These are phyloP conservation scores for Pseudogymnoascus sp. DNA, from an alignment of 2,329 filamentous ascomycete species.

Conservation along the genomic window DNA sequence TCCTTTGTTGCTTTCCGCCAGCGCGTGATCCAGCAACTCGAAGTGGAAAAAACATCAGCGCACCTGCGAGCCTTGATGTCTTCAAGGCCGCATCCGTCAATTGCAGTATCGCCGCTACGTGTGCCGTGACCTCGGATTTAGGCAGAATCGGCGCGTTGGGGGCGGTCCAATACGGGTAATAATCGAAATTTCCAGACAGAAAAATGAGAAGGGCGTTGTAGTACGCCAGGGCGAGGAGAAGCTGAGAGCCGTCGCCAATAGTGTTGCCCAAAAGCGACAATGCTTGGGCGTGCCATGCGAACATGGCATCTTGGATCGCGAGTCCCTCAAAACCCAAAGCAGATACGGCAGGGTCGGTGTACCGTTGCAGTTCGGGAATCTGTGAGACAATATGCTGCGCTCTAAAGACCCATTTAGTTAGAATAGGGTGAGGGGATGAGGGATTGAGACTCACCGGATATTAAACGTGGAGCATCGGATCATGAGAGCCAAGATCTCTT, in stretches of 20 bases:
- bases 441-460: constrained; percentile 11
- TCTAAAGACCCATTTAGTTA: background rate
- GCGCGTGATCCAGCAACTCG: constrained; percentile 21
- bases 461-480: constrained; percentile 15
- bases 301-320: constrained; percentile 10
- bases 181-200: constrained; percentile 22
- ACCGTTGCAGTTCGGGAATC: background rate
- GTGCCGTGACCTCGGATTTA: constrained; percentile 9
- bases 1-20: constrained; percentile 8
- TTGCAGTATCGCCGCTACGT: constrained; percentile 17
- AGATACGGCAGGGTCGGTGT: too few species aligned
- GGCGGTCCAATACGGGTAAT: constrained; percentile 14
- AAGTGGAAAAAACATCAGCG: constrained; percentile 21
- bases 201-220: constrained; percentile 20
- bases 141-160: constrained; percentile 11
- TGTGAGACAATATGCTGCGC: background rate
- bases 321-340: constrained; percentile 15
- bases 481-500: constrained; percentile 20
- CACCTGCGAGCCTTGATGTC: constrained; percentile 16
- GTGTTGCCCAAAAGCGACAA: background rate
- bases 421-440: background rate
- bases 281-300: constrained; percentile 15
- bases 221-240: constrained; percentile 16
- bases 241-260: background rate
- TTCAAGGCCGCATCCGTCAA: constrained; percentile 12